Evolutionary conservation across 2,329 filamentous ascomycete species (phyloP).

Genomic region (Grosmannia penicillata): DNA sequence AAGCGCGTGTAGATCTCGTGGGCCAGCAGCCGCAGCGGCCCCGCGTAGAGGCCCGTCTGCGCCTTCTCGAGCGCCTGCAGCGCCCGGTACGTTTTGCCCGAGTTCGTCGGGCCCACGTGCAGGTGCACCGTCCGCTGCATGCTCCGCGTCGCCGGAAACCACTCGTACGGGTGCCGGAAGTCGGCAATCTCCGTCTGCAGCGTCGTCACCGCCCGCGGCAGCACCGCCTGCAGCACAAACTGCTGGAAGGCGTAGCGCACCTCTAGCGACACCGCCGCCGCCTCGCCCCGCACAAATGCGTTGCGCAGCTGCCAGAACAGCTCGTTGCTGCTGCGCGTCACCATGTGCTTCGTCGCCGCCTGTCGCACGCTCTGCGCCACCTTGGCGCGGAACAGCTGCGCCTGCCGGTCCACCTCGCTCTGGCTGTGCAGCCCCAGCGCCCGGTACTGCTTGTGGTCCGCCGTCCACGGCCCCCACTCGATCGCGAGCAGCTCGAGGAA

Average conservation of each 20-base stretch:
- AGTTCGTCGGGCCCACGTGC: constrained; percentile 94
- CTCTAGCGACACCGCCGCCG: constrained; percentile 36
- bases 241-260: constrained; percentile 56
- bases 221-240: constrained; percentile 41
- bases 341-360: constrained; percentile 22
- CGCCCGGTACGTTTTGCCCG: constrained; percentile 93
- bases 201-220: constrained; percentile 38
- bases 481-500: constrained; percentile 22
- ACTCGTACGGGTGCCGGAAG: constrained; percentile 77
- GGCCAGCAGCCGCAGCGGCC: constrained; percentile 74
- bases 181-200: constrained; percentile 56
- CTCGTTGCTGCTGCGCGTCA: constrained; percentile 29
- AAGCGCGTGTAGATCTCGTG: constrained; percentile 92
- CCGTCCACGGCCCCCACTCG: constrained; percentile 13
- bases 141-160: constrained; percentile 73
- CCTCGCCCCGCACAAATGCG: constrained; percentile 40
- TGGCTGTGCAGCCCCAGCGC: constrained; percentile 22
- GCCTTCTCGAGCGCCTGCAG: constrained; percentile 65
- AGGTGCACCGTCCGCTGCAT: constrained; percentile 76
- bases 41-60: constrained; percentile 58
- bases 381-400: constrained; percentile 27
- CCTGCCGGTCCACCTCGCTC: constrained; percentile 28
- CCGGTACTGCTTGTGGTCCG: constrained; percentile 15
- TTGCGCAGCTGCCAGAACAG: constrained; percentile 43
- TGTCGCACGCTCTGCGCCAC: constrained; percentile 29